A percentile compares a stretch with the other conserved stretches of the same genome.
Evolutionary conservation across 208 protist genomes (phyloP).

Genomic region (Leishmania gerbilli): DNA sequence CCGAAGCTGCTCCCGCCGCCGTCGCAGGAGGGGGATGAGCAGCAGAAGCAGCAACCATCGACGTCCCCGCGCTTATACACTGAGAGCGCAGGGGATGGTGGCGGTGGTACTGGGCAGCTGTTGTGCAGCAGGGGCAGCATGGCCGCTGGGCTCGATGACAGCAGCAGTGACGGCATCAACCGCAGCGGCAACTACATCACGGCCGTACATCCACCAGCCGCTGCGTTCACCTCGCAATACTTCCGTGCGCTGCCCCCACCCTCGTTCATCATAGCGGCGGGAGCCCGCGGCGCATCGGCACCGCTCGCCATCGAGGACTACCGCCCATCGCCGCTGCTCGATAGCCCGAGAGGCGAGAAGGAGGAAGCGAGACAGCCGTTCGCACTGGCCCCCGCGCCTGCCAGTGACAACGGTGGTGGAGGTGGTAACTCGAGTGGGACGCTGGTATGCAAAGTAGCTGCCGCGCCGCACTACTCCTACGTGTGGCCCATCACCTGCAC

Average conservation of each 20-base stretch:
- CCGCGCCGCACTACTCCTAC: constrained; percentile 7
- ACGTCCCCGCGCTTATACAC: not conserved
- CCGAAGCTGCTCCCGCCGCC: constrained; percentile 1
- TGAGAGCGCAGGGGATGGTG: not conserved
- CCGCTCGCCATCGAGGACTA: constrained; percentile 53
- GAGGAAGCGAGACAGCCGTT: constrained; percentile 7
- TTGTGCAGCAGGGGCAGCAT: constrained; percentile 3
- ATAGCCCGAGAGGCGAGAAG: not conserved
- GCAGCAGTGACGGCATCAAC: not conserved
- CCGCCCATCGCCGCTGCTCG: constrained; percentile 5
- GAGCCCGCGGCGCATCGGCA: constrained; percentile 1
- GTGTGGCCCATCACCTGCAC: constrained; percentile 8
- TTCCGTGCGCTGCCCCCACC: constrained; percentile 55
- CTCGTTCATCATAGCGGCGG: constrained; percentile 15
- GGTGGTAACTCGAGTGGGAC: not conserved
- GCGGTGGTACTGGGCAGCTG: not conserved
- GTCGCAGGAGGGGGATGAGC: not conserved
- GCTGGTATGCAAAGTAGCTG: not conserved
- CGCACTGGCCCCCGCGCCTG: not conserved
- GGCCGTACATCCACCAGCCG: constrained; percentile 2
- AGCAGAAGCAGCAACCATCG: constrained; percentile 13
- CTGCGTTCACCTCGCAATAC: constrained; percentile 57
- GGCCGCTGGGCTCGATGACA: constrained; percentile 1
- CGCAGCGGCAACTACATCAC: constrained; percentile 4
- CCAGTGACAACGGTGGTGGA: not conserved